A percentile compares a stretch with the other conserved stretches of the same genome.
Evolutionary conservation across 2,329 filamentous ascomycete genomes (phyloP).

Genomic region (Xylariomycetidae sp.): DNA sequence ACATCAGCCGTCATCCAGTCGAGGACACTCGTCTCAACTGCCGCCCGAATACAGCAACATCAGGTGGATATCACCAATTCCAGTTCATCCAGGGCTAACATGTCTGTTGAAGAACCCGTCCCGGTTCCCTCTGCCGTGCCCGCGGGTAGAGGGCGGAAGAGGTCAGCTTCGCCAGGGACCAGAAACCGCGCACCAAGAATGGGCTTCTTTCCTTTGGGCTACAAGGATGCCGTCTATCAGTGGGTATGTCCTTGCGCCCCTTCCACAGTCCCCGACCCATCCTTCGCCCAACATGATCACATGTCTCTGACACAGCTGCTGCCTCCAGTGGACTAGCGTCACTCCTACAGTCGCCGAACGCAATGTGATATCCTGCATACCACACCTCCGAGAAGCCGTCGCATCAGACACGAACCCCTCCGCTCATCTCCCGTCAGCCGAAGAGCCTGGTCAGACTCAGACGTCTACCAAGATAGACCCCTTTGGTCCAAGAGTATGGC

Average conservation of each 20-base stretch:
- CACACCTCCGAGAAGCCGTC: conserved; percentile 73
- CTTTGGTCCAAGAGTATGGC: conserved; percentile 80
- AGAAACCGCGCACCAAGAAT: too few species aligned
- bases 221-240: conserved; percentile 86
- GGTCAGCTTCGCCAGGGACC: too few species aligned
- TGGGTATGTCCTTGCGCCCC: conserved; percentile 73
- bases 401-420: conserved; percentile 37
- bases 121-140: conserved; percentile 11
- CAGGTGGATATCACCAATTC: conserved; percentile 14
- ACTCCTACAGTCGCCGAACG: conserved; percentile 82
- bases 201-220: conserved; percentile 75
- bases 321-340: conserved; percentile 71
- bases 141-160: conserved; percentile 32
- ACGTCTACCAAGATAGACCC: conserved; percentile 61
- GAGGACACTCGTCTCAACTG: conserved; percentile 33
- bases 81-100: conserved; percentile 12
- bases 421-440: conserved; percentile 25
- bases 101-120: conserved; percentile 26
- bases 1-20: conserved; percentile 35
- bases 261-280: too few species aligned
- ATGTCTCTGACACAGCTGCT: conserved; percentile 6
- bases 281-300: not conserved
- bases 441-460: conserved; percentile 37
- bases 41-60: conserved; percentile 22
- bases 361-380: conserved; percentile 79